Percentiles rank a stretch among this genome's conserved stretches.
Conservation (phyloP, 2,329 filamentous ascomycete genomes). For the Penicillium sp. region DNA sequence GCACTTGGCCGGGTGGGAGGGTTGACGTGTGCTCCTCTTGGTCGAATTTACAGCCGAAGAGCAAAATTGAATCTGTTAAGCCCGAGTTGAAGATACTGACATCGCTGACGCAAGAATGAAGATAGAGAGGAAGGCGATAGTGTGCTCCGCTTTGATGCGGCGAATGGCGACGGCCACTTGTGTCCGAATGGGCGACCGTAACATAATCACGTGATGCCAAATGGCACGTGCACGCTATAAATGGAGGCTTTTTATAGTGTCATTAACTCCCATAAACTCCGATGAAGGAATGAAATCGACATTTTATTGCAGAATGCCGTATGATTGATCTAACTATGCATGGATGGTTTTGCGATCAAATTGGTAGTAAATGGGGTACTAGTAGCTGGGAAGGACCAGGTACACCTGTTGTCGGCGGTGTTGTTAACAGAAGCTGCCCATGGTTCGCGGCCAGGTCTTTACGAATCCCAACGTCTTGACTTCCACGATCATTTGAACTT, state of each 20-base stretch:
- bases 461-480: neutral
- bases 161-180: constrained; percentile 36
- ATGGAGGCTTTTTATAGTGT: neutral
- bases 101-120: constrained; percentile 25
- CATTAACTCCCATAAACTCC: neutral
- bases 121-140: constrained; percentile 18
- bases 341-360: neutral
- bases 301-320: neutral
- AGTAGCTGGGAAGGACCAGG: neutral
- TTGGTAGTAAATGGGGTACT: neutral
- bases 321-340: neutral
- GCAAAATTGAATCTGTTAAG: constrained; percentile 6
- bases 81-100: constrained; percentile 19
- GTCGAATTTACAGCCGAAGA: neutral
- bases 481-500: neutral
- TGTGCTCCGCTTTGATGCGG: constrained; percentile 31
- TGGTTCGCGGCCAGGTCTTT: neutral
- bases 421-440: neutral
- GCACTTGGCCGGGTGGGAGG: constrained; percentile 38
- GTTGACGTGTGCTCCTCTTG: constrained; percentile 19
- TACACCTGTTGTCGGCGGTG: neutral
- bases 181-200: constrained; percentile 23
- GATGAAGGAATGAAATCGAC: neutral
- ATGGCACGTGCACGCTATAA: neutral
- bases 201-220: constrained; percentile 18